These are phyloP conservation scores for Dispira parvispora DNA, from an alignment of 192 early-diverging fungal species.

Conservation along the genomic window DNA sequence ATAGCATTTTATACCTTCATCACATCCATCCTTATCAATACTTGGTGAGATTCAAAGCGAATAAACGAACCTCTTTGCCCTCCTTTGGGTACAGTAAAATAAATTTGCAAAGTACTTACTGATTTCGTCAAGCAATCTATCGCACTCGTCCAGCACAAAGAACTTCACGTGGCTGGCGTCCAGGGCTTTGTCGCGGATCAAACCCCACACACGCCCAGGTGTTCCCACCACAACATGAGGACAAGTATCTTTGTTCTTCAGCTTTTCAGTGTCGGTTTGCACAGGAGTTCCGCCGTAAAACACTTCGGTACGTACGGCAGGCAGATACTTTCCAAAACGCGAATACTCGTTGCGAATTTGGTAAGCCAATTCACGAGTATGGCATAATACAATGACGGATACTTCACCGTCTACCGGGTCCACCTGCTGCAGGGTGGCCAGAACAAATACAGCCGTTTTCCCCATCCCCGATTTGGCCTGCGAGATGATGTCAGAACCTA, in stretches of 20 bases:
- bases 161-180: conserved; percentile 75
- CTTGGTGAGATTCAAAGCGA: neutral
- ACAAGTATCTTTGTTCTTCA: conserved; percentile 68
- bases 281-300: conserved; percentile 81
- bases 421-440: conserved; percentile 87
- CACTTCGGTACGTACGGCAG: conserved; percentile 81
- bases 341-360: conserved; percentile 96
- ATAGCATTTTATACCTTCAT: conserved; percentile 33
- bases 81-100: no score
- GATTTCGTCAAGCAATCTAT: conserved; percentile 86
- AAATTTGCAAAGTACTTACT: conserved; percentile 51
- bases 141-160: conserved; percentile 98
- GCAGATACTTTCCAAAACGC: conserved; percentile 91
- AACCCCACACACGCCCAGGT: conserved; percentile 78
- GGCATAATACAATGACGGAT: conserved; percentile 86
- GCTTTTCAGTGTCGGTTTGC: conserved; percentile 61
- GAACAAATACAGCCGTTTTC: conserved; percentile 96
- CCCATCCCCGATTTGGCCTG: conserved; percentile 99
- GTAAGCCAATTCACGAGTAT: conserved; percentile 95
- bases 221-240: conserved; percentile 96
- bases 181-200: conserved; percentile 74
- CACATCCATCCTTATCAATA: neutral
- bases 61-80: neutral
- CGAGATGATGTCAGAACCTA: conserved; percentile 93
- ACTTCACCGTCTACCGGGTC: conserved; percentile 65